Percentiles rank a stretch among this genome's conserved stretches.
Conservation (phyloP, 768 basidiomycete species). For the Rhodotorula taiwanensis region DNA sequence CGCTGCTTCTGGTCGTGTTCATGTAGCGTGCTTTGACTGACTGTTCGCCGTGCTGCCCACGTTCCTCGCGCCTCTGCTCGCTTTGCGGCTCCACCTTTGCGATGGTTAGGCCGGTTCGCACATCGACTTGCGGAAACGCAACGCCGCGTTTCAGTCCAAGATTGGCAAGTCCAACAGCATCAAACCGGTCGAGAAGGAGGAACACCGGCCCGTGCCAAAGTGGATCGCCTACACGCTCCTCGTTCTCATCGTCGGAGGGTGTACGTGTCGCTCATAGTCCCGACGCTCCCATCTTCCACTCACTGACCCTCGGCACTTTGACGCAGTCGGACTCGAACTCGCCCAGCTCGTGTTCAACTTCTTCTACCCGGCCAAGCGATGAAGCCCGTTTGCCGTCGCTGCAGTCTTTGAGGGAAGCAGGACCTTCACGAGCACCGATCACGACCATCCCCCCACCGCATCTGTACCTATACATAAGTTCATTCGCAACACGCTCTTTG, state of each 20-base stretch:
- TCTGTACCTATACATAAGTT: too few species aligned
- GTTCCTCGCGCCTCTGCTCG: not conserved
- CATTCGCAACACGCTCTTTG: too few species aligned
- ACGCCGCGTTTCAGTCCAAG: slow-evolving; percentile 23
- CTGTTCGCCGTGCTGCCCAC: too few species aligned
- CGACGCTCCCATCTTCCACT: not conserved
- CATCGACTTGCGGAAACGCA: slow-evolving; percentile 29
- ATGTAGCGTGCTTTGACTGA: too few species aligned
- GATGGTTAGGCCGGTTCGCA: slow-evolving; percentile 30
- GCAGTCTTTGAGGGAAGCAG: too few species aligned
- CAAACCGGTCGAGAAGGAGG: not conserved
- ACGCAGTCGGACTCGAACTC: slow-evolving; percentile 26
- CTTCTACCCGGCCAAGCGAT: not conserved
- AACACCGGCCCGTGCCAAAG: not conserved
- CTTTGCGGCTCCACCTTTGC: not conserved
- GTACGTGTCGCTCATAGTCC: slow-evolving; percentile 3
- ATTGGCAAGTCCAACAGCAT: slow-evolving; percentile 24
- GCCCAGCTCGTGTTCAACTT: slow-evolving; percentile 15
- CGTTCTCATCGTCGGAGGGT: slow-evolving; percentile 5
- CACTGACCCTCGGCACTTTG: too few species aligned
- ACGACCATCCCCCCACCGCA: too few species aligned
- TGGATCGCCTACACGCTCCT: slow-evolving; percentile 7
- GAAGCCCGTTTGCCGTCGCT: not conserved
- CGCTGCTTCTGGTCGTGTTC: too few species aligned
- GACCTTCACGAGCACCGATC: too few species aligned